Percentiles rank a stretch among this genome's conserved stretches.
phyloP scores from a whole-genome alignment of 2,329 filamentous ascomycete species.

The Acarospora socialis region DNA sequence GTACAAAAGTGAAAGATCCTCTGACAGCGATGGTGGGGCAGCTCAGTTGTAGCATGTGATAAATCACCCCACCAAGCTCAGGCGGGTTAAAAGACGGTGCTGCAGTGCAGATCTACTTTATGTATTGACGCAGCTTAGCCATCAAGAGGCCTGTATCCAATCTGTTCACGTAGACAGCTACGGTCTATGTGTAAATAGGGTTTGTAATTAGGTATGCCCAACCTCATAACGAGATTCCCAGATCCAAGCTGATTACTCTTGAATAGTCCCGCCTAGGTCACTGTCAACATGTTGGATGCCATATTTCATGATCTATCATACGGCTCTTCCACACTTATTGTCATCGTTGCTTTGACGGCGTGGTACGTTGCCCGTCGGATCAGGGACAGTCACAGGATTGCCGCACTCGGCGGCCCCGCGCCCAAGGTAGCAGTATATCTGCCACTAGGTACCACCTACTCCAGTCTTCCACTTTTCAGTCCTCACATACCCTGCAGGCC shows the following conservation, averaged over 20 bases:
- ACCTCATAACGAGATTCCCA: neutral
- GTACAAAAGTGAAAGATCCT: too few species aligned
- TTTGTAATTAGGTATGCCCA: too few species aligned
- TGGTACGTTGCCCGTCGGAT: constrained; percentile 22
- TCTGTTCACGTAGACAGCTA: too few species aligned
- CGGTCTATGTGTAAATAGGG: too few species aligned
- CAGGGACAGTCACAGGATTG: constrained; percentile 19
- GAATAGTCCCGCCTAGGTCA: neutral
- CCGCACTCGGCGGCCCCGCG: constrained; percentile 23
- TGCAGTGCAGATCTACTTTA: too few species aligned
- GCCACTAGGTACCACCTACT: constrained; percentile 22
- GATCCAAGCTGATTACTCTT: neutral
- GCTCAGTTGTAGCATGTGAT: too few species aligned
- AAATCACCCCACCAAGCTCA: too few species aligned
- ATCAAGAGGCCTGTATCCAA: too few species aligned
- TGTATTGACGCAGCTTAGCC: too few species aligned
- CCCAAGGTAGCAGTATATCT: constrained; percentile 22
- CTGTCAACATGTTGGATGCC: neutral
- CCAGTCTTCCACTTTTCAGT: neutral
- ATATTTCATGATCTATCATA: neutral
- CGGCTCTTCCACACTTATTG: constrained; percentile 21
- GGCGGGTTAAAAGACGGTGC: too few species aligned
- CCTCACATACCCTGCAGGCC: constrained; percentile 30
- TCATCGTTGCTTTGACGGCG: constrained; percentile 26
- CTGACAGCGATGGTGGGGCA: too few species aligned